Base-by-base conservation (phyloP, 305 asterid species). In the Fraxinus albicans region DNA sequence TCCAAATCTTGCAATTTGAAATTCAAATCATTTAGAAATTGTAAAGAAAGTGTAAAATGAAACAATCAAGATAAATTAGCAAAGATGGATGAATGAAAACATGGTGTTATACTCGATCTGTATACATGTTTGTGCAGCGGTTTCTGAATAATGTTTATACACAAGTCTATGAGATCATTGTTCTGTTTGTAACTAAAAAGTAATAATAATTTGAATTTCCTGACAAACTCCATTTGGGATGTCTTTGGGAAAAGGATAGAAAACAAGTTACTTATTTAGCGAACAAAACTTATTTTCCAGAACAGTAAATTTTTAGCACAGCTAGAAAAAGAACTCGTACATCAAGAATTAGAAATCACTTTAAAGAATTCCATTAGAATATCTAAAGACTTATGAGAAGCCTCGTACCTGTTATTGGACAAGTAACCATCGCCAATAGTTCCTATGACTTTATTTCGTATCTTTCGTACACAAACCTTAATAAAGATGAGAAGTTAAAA, bases 391-490 rank as follows among this genome's bases (percentile, higher is more conserved):
- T 40, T 15, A 31, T 19, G 73, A 74, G 77, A 9, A 25, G 77
- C 80, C 8, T 58, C 82, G 34, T 88, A 94, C 98, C 98, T 91
- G 91, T 91, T 79, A 84, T 96, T 94, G 21, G 91, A 84, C 89
- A 96, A 90, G 83, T 82, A 90, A 77, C 93, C 97, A 33, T 94
- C 98, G 36, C 99, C 98, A 70, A 93, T 94, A 4, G 98, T 92
- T 88, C 99, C 98, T 70, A 86, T 81, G 67, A 96, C 98, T 89
- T 96, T 96, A 85, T 96, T 96, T 50, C 98, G 94, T 31, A 96
- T 98, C 85, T 96, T 96, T 76, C 99, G 87, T 73, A 94, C 94
- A 81, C 98, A 96, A 82, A 96, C 93, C 99, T 94, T 85, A 17
- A 25, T 0, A 82, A 79, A 83, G 21, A 60, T 78, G 23, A 81